Base-by-base conservation (phyloP, 129 eudicot species). In the Artemisia annua region DNA sequence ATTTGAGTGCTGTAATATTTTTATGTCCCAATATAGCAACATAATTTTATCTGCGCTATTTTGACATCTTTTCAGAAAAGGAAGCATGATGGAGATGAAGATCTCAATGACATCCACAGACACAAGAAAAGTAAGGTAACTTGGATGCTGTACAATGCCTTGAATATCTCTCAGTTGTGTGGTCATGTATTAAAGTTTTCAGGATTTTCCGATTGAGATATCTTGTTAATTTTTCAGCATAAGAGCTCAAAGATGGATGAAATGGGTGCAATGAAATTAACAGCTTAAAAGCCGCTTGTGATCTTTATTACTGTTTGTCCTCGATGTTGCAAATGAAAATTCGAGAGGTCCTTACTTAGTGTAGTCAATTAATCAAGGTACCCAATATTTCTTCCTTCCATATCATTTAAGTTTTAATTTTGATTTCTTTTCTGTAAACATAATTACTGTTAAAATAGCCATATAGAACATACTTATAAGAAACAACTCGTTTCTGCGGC, bases 81-180 rank as follows among this genome's bases (percentile, higher is more conserved):
- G 81, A 88, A 85, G 85, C 88, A 88, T 81, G 95, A 85, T 50
- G 95, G 95, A 44, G 88, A 85, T 55, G 95, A 85, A 70, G 95
- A 88, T 72, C 67, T 74, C 65, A 83, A 77, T 75, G 90, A 83
- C 56, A 68, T 78, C 72, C 90, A 85, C 64, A 83, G 78, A 62
- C 90, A 85, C 81, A 85, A 88, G 86, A 88, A 85, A 78, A 85
- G 91, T 79, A 92, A 92, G 97, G 97, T 92, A 84, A 83, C 66
- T 71, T 75, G 71, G 46, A 39, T 39, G 46, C 46, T 39, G 46
- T 8, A 8, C 10, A 39, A 8, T 39, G 46, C 46, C 46, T 39
- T 54, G n/a, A 48, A 13, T 77, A 11, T 16, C 13, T 28, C 35
- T 61, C 43, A 63, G 39, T 53, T 59, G 10, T 49, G 72, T 67